Evolutionary conservation across 768 basidiomycete species (phyloP).

Genomic region (Leccinum uliginosum): DNA sequence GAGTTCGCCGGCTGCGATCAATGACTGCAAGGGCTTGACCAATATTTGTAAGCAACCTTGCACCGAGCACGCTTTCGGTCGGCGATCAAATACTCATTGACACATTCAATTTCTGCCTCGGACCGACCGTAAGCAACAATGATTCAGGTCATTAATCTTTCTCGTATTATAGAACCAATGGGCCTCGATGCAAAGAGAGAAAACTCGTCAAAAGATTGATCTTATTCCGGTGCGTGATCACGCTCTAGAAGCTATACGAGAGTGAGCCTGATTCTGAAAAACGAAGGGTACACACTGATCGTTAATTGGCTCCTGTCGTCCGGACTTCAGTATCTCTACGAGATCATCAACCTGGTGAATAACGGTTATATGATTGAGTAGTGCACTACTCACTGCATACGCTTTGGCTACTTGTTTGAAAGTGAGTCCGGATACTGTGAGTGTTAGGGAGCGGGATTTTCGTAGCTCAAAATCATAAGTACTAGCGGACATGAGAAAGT

Average conservation of each 20-base stretch:
- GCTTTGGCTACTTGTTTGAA: slow-evolving; percentile 16
- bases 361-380: slow-evolving; percentile 9
- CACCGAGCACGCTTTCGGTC: too few relatives aligned
- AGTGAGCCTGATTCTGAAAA: slow-evolving; percentile 4
- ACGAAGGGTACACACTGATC: not conserved
- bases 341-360: slow-evolving; percentile 3
- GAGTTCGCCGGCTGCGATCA: slow-evolving; percentile 24
- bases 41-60: slow-evolving; percentile 20
- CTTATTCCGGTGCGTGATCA: slow-evolving; percentile 12
- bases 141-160: too few relatives aligned
- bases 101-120: too few relatives aligned
- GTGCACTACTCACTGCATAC: slow-evolving; percentile 19
- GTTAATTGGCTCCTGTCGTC: not conserved
- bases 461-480: not conserved
- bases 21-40: slow-evolving; percentile 31
- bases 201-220: too few relatives aligned
- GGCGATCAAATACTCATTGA: too few relatives aligned
- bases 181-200: too few relatives aligned
- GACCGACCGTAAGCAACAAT: too few relatives aligned
- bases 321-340: slow-evolving; percentile 2
- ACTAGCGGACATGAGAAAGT: slow-evolving; percentile 14
- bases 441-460: too few relatives aligned
- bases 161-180: too few relatives aligned
- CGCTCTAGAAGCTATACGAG: slow-evolving; percentile 19
- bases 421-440: not conserved